These are phyloP conservation scores for Stemphylium beticola DNA, from an alignment of 2,329 filamentous ascomycete genomes.

Conservation along the genomic window DNA sequence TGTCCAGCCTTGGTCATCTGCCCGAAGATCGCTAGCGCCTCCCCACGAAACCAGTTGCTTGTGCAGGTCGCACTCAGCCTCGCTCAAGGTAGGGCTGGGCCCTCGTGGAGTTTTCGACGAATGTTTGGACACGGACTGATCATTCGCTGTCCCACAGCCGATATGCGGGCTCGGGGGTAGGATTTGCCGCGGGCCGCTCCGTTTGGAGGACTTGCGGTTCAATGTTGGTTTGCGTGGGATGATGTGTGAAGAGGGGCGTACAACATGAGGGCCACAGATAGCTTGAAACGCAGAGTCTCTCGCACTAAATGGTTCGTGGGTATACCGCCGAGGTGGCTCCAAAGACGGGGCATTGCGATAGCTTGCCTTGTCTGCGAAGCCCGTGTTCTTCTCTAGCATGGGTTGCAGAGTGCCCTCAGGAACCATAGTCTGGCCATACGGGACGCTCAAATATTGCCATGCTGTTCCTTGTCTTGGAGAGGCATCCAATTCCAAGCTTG, in stretches of 20 bases:
- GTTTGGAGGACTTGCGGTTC: slow-evolving; percentile 30
- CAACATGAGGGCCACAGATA: slow-evolving; percentile 29
- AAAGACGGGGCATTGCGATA: slow-evolving; percentile 22
- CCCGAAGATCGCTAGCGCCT: slow-evolving; percentile 46
- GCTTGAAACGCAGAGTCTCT: slow-evolving; percentile 32
- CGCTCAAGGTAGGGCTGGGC: slow-evolving; percentile 55
- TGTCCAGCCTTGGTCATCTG: slow-evolving; percentile 38
- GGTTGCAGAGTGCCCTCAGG: slow-evolving; percentile 35
- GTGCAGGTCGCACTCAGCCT: slow-evolving; percentile 52
- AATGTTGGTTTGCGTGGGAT: slow-evolving; percentile 22
- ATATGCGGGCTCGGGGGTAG: slow-evolving; percentile 22
- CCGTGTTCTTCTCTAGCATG: slow-evolving; percentile 6
- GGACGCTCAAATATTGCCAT: slow-evolving; percentile 25
- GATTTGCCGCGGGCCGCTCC: slow-evolving; percentile 21
- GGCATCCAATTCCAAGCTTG: slow-evolving; percentile 45
- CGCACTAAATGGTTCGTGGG: slow-evolving; percentile 30
- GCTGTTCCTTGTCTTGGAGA: slow-evolving; percentile 20
- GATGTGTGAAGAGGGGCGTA: slow-evolving; percentile 12
- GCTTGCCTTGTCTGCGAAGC: slow-evolving; percentile 15
- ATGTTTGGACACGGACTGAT: slow-evolving; percentile 26
- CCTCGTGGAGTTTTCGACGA: slow-evolving; percentile 11
- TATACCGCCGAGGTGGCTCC: slow-evolving; percentile 32
- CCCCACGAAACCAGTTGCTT: slow-evolving; percentile 42
- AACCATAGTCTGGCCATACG: slow-evolving; percentile 23
- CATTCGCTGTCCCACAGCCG: slow-evolving; percentile 33